These are phyloP conservation scores for Candida oleophila DNA, from an alignment of 805 yeast genomes.

Conservation along the genomic window DNA sequence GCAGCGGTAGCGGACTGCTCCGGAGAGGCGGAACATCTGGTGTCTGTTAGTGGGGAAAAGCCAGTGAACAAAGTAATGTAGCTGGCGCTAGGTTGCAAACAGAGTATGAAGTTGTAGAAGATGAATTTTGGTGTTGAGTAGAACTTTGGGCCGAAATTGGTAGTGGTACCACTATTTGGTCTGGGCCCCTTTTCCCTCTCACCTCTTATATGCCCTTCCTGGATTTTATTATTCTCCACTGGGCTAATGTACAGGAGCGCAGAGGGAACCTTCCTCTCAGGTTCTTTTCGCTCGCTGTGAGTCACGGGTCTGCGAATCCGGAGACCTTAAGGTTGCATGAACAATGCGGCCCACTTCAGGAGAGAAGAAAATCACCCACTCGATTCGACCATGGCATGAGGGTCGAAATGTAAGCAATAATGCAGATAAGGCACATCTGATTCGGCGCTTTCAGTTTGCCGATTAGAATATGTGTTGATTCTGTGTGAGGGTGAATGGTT, in stretches of 20 bases:
- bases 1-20: background rate
- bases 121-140: too few species aligned
- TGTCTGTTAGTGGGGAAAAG: too few species aligned
- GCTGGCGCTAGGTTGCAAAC: background rate
- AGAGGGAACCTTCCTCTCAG: background rate
- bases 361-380: background rate
- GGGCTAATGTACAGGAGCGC: background rate
- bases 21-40: background rate
- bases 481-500: too few species aligned
- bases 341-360: background rate
- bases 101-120: background rate
- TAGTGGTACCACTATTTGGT: background rate
- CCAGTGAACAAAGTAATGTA: background rate
- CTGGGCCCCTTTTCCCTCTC: too few species aligned
- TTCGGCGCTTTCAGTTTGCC: too few species aligned
- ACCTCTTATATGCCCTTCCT: too few species aligned
- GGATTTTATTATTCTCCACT: too few species aligned
- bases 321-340: background rate
- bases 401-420: background rate
- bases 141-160: too few species aligned
- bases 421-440: background rate
- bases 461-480: too few species aligned
- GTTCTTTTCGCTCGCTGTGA: background rate
- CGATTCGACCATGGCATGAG: too few species aligned
- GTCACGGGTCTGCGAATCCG: background rate